Evolutionary conservation across 2,329 filamentous ascomycete species (phyloP).

Genomic region (Ceratocystis eucalypticola): DNA sequence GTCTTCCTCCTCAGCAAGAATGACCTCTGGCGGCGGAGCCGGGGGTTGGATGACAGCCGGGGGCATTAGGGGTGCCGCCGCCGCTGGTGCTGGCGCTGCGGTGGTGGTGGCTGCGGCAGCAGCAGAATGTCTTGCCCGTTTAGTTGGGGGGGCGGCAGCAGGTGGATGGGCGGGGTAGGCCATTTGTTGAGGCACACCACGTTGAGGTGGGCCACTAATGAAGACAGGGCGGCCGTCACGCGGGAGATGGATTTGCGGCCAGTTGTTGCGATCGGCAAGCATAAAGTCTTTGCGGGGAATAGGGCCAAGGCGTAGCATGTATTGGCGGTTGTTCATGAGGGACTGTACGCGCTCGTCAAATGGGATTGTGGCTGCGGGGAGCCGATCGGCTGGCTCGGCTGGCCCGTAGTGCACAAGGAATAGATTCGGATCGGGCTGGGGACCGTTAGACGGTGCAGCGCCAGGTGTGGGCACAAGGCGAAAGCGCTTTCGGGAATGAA

Average conservation of each 20-base stretch:
- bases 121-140: slow-evolving; percentile 38
- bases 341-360: slow-evolving; percentile 47
- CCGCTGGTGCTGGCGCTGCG: neutral
- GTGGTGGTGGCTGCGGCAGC: slow-evolving; percentile 29
- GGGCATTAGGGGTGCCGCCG: slow-evolving; percentile 20
- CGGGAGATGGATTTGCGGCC: slow-evolving; percentile 70
- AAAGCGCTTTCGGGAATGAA: slow-evolving; percentile 73
- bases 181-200: slow-evolving; percentile 45
- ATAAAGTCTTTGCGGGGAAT: slow-evolving; percentile 88
- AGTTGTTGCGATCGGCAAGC: slow-evolving; percentile 76
- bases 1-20: slow-evolving; percentile 79
- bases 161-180: slow-evolving; percentile 44
- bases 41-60: slow-evolving; percentile 20
- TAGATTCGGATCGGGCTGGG: slow-evolving; percentile 63
- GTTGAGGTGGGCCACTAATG: slow-evolving; percentile 32
- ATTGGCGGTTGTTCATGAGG: slow-evolving; percentile 48
- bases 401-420: slow-evolving; percentile 88
- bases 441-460: slow-evolving; percentile 50
- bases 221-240: slow-evolving; percentile 39
- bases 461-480: slow-evolving; percentile 61
- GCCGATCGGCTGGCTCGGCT: slow-evolving; percentile 57
- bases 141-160: slow-evolving; percentile 38
- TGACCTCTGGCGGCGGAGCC: slow-evolving; percentile 31
- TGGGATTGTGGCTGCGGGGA: slow-evolving; percentile 55
- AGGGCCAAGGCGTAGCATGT: slow-evolving; percentile 61